Evolutionary conservation across 352 stramenopile species (phyloP).

Genomic region (Phytophthora idaei): DNA sequence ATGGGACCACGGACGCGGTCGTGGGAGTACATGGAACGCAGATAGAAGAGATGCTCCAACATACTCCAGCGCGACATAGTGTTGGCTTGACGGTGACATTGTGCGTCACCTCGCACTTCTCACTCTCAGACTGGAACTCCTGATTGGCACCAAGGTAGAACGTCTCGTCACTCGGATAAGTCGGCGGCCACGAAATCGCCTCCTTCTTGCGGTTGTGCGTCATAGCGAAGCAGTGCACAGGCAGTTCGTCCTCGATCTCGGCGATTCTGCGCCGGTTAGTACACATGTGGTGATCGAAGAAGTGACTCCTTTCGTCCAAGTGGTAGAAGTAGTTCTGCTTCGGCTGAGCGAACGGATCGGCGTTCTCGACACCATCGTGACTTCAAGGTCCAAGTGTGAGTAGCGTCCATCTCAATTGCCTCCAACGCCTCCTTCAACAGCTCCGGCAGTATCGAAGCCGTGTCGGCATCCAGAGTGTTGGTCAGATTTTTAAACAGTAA

Average conservation of each 20-base stretch:
- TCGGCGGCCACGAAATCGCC: slow-evolving; percentile 60
- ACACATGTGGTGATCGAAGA: slow-evolving; percentile 86
- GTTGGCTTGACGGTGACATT: slow-evolving; percentile 48
- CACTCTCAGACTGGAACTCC: slow-evolving; percentile 52
- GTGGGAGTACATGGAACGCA: slow-evolving; percentile 79
- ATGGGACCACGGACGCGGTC: slow-evolving; percentile 42
- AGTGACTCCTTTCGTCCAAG: slow-evolving; percentile 81
- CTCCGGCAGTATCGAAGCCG: slow-evolving; percentile 53
- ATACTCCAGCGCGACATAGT: slow-evolving; percentile 74
- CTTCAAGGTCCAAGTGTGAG: slow-evolving; percentile 83
- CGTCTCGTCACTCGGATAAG: slow-evolving; percentile 19
- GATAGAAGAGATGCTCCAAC: slow-evolving; percentile 72
- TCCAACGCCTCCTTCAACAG: slow-evolving; percentile 46
- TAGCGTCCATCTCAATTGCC: slow-evolving; percentile 39
- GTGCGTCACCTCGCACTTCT: slow-evolving; percentile 39
- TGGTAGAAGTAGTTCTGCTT: no score
- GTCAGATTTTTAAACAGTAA: slow-evolving; percentile 9
- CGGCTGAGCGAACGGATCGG: slow-evolving; percentile 39
- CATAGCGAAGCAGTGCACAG: slow-evolving; percentile 83
- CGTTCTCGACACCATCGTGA: slow-evolving; percentile 81
- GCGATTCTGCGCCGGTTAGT: slow-evolving; percentile 58
- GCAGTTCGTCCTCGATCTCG: slow-evolving; percentile 64
- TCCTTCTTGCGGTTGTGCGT: slow-evolving; percentile 81
- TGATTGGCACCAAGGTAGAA: slow-evolving; percentile 61
- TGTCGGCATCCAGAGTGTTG: slow-evolving; percentile 24